Evolutionary conservation across 768 basidiomycete species (phyloP).

Genomic region (Epithele typhae): DNA sequence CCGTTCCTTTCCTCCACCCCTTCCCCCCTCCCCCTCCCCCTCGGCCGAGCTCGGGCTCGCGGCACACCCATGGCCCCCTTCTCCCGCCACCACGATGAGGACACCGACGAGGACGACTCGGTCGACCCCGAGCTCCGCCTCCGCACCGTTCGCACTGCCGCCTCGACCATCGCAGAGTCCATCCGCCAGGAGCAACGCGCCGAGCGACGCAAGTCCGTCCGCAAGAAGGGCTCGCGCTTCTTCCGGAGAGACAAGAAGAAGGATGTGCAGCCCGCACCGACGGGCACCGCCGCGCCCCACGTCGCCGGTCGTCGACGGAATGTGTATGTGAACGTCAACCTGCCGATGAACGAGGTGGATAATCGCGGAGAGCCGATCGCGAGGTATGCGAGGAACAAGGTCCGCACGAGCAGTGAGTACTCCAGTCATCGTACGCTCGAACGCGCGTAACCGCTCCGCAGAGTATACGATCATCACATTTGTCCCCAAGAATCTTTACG

Average conservation of each 20-base stretch:
- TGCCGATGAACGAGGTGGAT: conserved; percentile 63
- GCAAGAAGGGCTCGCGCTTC: conserved; percentile 50
- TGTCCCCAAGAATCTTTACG: conserved; percentile 89
- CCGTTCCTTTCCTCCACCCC: no score
- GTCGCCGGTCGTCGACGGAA: conserved; percentile 57
- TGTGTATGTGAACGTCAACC: conserved; percentile 74
- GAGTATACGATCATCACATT: conserved; percentile 92
- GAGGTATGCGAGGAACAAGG: conserved; percentile 89
- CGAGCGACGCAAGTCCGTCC: conserved; percentile 46
- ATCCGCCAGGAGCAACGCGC: conserved; percentile 73
- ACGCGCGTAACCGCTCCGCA: conserved; percentile 24
- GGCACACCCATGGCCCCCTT: conserved; percentile 37
- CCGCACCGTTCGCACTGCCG: conserved; percentile 89
- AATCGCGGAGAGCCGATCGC: conserved; percentile 69
- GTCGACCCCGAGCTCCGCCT: conserved; percentile 86
- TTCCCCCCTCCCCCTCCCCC: no score
- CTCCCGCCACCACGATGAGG: conserved; percentile 29
- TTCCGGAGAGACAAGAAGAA: conserved; percentile 47
- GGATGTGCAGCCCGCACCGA: conserved; percentile 14
- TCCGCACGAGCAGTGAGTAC: conserved; percentile 81
- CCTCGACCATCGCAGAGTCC: conserved; percentile 85
- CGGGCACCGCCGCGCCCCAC: conserved; percentile 29
- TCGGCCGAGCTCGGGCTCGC: no score
- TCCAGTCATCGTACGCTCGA: conserved; percentile 1
- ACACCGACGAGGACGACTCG: conserved; percentile 55